These are phyloP conservation scores for Sporothrix phasma DNA, from an alignment of 2,329 filamentous ascomycete species.

Conservation along the genomic window DNA sequence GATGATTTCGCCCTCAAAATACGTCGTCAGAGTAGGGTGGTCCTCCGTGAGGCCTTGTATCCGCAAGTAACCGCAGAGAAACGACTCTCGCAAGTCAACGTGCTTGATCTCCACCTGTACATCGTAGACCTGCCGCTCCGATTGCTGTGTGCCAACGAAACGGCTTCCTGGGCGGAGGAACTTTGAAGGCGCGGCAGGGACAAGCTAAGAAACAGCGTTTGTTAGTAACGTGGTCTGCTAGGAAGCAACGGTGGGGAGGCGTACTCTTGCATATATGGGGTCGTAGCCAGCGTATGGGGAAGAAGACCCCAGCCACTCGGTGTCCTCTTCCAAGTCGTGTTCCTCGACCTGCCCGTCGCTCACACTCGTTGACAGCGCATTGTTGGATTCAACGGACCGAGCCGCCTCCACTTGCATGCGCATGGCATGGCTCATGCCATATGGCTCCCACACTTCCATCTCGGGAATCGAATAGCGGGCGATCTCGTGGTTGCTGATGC, in stretches of 20 bases:
- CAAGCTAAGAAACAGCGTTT: conserved; percentile 41
- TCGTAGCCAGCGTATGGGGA: conserved; percentile 41
- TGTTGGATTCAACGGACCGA: not conserved
- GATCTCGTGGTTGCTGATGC: conserved; percentile 17
- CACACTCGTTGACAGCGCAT: conserved; percentile 14
- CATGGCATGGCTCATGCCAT: not conserved
- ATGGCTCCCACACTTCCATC: conserved; percentile 19
- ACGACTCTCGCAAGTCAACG: conserved; percentile 88
- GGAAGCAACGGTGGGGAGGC: conserved; percentile 20
- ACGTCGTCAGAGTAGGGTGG: conserved; percentile 94
- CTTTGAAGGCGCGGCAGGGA: conserved; percentile 73
- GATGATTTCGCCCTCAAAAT: conserved; percentile 97
- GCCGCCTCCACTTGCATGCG: conserved; percentile 18
- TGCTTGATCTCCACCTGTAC: conserved; percentile 96
- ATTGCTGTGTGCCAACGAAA: conserved; percentile 85
- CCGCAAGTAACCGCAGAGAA: conserved; percentile 85
- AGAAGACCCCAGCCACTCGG: conserved; percentile 24
- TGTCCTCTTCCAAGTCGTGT: conserved; percentile 23
- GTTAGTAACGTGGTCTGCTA: not conserved
- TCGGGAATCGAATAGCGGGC: conserved; percentile 8
- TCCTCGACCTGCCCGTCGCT: conserved; percentile 30
- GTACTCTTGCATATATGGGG: conserved; percentile 45
- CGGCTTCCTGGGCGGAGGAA: conserved; percentile 79
- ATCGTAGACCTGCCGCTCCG: conserved; percentile 85
- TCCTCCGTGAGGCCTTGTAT: conserved; percentile 95